Conservation (phyloP, 768 basidiomycete species). For the Tylopilus rubrobrunneus region DNA sequence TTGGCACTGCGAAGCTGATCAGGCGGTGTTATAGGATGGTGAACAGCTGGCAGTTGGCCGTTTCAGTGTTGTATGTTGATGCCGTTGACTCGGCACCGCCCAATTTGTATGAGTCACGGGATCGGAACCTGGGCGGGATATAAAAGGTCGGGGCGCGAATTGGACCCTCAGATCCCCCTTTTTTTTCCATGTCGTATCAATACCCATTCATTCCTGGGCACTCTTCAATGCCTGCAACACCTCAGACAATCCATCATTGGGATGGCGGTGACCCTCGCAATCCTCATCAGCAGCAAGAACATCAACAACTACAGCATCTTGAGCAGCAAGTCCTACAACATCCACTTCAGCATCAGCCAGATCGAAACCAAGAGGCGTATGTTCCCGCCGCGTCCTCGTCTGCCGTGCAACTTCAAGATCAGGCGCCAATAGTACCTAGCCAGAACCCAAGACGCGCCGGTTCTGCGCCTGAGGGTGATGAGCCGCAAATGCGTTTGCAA, state of each 20-base stretch:
- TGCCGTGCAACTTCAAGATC: slow-evolving; percentile 25
- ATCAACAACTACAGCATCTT: slow-evolving; percentile 30
- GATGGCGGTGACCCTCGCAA: slow-evolving; percentile 33
- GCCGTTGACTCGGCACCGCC: slow-evolving; percentile 17
- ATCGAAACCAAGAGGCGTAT: slow-evolving; percentile 22
- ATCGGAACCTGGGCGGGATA: slow-evolving; percentile 11
- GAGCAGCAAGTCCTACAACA: slow-evolving; percentile 40
- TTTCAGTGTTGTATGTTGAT: too few relatives aligned
- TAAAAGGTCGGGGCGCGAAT: slow-evolving; percentile 30
- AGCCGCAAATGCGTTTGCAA: slow-evolving; percentile 22
- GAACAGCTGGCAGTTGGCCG: too few relatives aligned
- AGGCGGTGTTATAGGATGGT: too few relatives aligned
- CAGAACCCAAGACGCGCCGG: slow-evolving; percentile 21
- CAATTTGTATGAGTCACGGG: slow-evolving; percentile 23
- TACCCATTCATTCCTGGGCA: slow-evolving; percentile 44
- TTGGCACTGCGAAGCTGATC: neutral
- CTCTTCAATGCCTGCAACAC: slow-evolving; percentile 47
- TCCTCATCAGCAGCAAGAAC: slow-evolving; percentile 12
- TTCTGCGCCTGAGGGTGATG: slow-evolving; percentile 25
- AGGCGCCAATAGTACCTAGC: slow-evolving; percentile 29
- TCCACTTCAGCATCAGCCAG: slow-evolving; percentile 34
- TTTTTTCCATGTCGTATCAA: slow-evolving; percentile 47
- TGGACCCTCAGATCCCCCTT: slow-evolving; percentile 22
- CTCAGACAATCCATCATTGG: slow-evolving; percentile 40
- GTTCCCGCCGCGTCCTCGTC: slow-evolving; percentile 14